These are phyloP conservation scores for Russula sp. DNA, from an alignment of 768 basidiomycete genomes.

Conservation along the genomic window DNA sequence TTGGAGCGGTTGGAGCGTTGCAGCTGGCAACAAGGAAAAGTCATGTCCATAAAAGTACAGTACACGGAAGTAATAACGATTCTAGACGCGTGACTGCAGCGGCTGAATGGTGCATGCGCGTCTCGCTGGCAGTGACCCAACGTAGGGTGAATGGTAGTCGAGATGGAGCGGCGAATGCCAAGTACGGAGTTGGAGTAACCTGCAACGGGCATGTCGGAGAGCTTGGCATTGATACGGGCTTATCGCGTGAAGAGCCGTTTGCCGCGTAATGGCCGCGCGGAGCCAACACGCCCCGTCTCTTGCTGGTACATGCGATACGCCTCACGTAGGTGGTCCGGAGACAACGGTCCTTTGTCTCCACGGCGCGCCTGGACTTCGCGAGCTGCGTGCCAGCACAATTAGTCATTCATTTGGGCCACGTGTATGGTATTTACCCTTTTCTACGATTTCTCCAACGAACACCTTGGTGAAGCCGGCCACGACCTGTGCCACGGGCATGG, in stretches of 20 bases:
- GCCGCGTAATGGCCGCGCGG: constrained; percentile 60
- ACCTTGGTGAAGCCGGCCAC: constrained; percentile 89
- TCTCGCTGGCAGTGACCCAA: neutral
- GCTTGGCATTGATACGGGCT: constrained; percentile 5
- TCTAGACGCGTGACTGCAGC: neutral
- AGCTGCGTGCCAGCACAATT: constrained; percentile 39
- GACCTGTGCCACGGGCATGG: constrained; percentile 81
- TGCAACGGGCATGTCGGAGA: neutral
- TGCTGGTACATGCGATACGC: constrained; percentile 80
- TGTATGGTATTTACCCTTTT: constrained; percentile 52
- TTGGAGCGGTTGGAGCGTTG: neutral
- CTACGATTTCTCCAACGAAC: constrained; percentile 88
- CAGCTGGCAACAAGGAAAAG: neutral
- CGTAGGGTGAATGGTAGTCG: neutral
- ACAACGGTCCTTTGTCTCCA: constrained; percentile 70
- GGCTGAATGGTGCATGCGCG: neutral
- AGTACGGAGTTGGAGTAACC: neutral
- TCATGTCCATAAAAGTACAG: constrained; percentile 8
- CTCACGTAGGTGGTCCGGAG: constrained; percentile 86
- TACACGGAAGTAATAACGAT: neutral
- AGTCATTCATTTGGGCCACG: neutral
- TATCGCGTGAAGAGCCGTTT: constrained; percentile 56
- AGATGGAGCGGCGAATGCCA: neutral
- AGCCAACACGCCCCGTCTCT: constrained; percentile 76
- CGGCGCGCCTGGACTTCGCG: constrained; percentile 68